Evolutionary conservation across 2,329 filamentous ascomycete genomes (phyloP), one percentile per base, ranked within the genome.

Genomic region (Orbilia ellipsospora): DNA sequence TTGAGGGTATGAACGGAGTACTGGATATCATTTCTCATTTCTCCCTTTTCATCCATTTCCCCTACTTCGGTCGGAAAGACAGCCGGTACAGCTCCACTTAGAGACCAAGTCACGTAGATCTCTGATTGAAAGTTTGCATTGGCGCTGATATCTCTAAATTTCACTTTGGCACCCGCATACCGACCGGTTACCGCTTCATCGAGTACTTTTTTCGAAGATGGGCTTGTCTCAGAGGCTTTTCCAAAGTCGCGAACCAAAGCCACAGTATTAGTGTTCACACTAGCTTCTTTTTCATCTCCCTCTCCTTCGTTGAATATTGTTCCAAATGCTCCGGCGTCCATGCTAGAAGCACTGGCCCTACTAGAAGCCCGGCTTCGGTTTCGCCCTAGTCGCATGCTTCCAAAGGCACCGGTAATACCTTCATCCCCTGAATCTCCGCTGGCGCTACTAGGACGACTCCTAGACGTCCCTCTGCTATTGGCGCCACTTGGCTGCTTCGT

Each of bases 161-260:
- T 61, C 40, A 69, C 64, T 31, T 75, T 75, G 1, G 72, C 59
- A 18, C 59, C 60, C 13, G 59, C 16, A 23, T 69, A 75, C 3
- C 72, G 72, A 13, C 72, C 72, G 12, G 59, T 78, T 16, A 78
- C 78, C 20, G 79, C 66, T 40, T 80, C 79, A n/a, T 79, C 77
- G 20, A 80, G 72, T 20, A 80, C 56, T 28, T 77, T 78, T 44
- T 75, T 78, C 13, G 79, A 75, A n/a, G 57, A 67, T 23, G 56
- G 60, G 40, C 70, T 77, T 20, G 50, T 65, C 15, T 78, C 77
- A 4, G 77, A 77, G 7, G 78, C 51, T 54, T 77, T 79, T 15
- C 77, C 72, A 20, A 75, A 75, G 28, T 75, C 72, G 12, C 64
- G 64, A 42, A 75, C 72, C 1, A 55, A 48, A 2, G 40, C 13